Evolutionary conservation across 371 early-diverging fungal genomes (phyloP).

Genomic region (Homolaphlyctis polyrhiza): DNA sequence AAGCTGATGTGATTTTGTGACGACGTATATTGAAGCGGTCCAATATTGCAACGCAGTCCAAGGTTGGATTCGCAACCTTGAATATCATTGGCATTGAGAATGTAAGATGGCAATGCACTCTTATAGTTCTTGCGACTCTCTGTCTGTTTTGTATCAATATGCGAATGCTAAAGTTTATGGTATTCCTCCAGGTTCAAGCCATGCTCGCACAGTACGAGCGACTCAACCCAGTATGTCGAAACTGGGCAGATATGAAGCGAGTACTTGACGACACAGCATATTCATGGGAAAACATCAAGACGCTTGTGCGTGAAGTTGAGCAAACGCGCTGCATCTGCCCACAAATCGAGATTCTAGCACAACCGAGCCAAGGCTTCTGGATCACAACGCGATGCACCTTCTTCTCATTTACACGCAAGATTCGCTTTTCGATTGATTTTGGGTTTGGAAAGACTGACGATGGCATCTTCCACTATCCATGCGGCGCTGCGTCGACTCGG

Average conservation of each 20-base stretch:
- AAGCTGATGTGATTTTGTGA: no score
- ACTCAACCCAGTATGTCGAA: neutral
- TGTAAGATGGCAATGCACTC: no score
- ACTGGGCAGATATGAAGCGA: neutral
- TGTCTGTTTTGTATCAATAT: no score
- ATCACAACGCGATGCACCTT: neutral
- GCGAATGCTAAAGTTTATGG: no score
- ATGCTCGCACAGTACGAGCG: neutral
- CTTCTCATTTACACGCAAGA: neutral
- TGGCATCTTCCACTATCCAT: slow-evolving; percentile 7
- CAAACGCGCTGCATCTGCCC: slow-evolving; percentile 1
- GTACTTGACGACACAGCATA: slow-evolving; percentile 1
- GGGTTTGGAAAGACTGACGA: neutral
- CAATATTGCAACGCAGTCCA: neutral
- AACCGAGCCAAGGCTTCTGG: neutral
- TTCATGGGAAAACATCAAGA: slow-evolving; percentile 3
- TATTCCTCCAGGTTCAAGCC: neutral
- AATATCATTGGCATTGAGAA: neutral
- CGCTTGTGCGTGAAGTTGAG: neutral
- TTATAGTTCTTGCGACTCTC: no score
- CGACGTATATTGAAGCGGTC: neutral
- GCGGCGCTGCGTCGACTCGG: neutral
- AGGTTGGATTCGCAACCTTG: neutral
- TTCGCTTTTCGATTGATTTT: neutral
- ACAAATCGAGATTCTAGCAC: neutral